A percentile compares a stretch with the other conserved stretches of the same genome.
Conservation (phyloP, 805 yeast genomes). For the Yarrowia divulgata region DNA sequence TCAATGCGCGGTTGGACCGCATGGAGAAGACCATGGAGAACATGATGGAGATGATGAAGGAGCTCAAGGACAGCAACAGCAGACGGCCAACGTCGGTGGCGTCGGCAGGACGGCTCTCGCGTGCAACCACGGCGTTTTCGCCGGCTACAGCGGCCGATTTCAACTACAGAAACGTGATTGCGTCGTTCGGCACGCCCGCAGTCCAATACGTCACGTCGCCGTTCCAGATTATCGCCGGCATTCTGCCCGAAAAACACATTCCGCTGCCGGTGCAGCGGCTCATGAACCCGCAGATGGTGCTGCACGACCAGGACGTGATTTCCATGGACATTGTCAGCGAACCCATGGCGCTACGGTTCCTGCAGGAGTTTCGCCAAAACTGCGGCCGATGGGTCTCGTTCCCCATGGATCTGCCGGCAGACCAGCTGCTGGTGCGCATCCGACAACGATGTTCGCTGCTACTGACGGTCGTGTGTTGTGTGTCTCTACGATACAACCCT, state of each 20-base stretch:
- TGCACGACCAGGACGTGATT: slow-evolving; percentile 57
- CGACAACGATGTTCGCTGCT: slow-evolving; percentile 62
- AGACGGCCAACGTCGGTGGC: neutral
- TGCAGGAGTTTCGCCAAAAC: slow-evolving; percentile 66
- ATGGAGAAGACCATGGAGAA: slow-evolving; percentile 37
- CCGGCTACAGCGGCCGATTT: slow-evolving; percentile 10
- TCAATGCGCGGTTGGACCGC: slow-evolving; percentile 47
- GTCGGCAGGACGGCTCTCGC: slow-evolving; percentile 8
- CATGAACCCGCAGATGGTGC: slow-evolving; percentile 47
- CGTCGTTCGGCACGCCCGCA: slow-evolving; percentile 52
- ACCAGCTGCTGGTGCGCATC: slow-evolving; percentile 58
- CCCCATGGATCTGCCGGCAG: slow-evolving; percentile 61
- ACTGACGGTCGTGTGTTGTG: slow-evolving; percentile 69
- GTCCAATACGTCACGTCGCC: slow-evolving; percentile 56
- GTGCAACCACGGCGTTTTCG: neutral
- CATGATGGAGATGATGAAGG: slow-evolving; percentile 36
- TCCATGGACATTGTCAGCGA: slow-evolving; percentile 58
- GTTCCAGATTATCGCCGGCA: slow-evolving; percentile 53
- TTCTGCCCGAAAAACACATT: slow-evolving; percentile 48
- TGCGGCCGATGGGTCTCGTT: slow-evolving; percentile 83
- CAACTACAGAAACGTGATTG: slow-evolving; percentile 37
- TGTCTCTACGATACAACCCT: slow-evolving; percentile 63
- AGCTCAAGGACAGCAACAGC: slow-evolving; percentile 19
- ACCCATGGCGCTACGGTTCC: slow-evolving; percentile 58
- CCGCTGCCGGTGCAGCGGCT: slow-evolving; percentile 54